Conservation (phyloP, 441 rosid genomes). For the Syzygium syzygioides region DNA sequence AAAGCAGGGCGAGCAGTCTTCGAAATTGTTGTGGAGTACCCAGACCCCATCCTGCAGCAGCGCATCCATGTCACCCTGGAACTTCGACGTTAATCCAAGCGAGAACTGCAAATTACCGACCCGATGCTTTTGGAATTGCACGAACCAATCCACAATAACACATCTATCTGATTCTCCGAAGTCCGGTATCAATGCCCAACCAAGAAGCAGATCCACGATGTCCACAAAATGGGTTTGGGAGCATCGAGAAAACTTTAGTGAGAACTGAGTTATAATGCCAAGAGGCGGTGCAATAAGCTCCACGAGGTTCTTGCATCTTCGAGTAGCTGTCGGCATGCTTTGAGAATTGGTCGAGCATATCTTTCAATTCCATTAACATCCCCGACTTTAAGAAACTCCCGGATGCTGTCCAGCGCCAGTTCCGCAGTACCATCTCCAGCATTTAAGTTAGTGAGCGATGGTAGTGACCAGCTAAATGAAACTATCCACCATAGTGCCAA, state of each 20-base stretch:
- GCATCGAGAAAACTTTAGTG: slow-evolving; percentile 63
- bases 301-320: slow-evolving; percentile 97
- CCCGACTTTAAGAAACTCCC: slow-evolving; percentile 80
- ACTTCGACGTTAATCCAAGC: slow-evolving; percentile 71
- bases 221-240: slow-evolving; percentile 97
- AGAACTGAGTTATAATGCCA: slow-evolving; percentile 63
- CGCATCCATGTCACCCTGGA: slow-evolving; percentile 87
- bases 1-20: slow-evolving; percentile 86
- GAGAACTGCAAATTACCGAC: slow-evolving; percentile 88
- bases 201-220: slow-evolving; percentile 91
- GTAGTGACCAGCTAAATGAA: slow-evolving; percentile 85
- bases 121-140: slow-evolving; percentile 98
- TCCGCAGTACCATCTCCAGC: slow-evolving; percentile 67
- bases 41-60: slow-evolving; percentile 74
- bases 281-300: slow-evolving; percentile 60
- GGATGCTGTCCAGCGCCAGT: slow-evolving; percentile 69
- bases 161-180: slow-evolving; percentile 71
- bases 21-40: slow-evolving; percentile 80
- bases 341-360: slow-evolving; percentile 73
- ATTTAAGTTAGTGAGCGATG: slow-evolving; percentile 65
- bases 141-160: slow-evolving; percentile 80
- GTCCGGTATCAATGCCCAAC: slow-evolving; percentile 94
- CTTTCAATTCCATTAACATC: slow-evolving; percentile 78
- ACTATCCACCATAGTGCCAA: slow-evolving; percentile 74
- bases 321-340: slow-evolving; percentile 83